Evolutionary conservation across 257 asterid species (phyloP).

Genomic region (Striga asiatica): DNA sequence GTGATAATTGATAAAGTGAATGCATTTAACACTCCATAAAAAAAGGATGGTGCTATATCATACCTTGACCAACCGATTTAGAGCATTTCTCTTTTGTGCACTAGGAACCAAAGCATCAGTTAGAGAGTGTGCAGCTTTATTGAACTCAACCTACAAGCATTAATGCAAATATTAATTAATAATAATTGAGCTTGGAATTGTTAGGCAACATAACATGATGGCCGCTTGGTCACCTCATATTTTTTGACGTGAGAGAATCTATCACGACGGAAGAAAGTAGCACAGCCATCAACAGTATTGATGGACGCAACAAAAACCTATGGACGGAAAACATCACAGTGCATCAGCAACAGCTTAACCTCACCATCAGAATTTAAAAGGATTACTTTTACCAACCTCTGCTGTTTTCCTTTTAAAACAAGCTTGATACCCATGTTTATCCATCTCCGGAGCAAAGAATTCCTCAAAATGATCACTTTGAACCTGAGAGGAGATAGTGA

Average conservation of each 20-base stretch:
- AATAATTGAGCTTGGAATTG: constrained; percentile 9
- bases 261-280: constrained; percentile 95
- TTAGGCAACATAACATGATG: constrained; percentile 1
- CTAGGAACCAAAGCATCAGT: constrained; percentile 71
- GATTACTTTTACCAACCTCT: constrained; percentile 52
- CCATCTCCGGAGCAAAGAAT: constrained; percentile 89
- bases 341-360: constrained; percentile 12
- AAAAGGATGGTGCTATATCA: background rate
- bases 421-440: constrained; percentile 91
- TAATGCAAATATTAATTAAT: constrained; percentile 6
- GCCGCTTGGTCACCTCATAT: constrained; percentile 55
- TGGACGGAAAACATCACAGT: constrained; percentile 6
- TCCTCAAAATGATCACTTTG: constrained; percentile 90
- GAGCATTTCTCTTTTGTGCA: constrained; percentile 66
- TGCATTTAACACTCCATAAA: background rate
- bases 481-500: constrained; percentile 35
- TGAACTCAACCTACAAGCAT: constrained; percentile 72
- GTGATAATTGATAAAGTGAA: constrained; percentile 9
- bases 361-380: constrained; percentile 6
- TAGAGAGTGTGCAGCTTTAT: constrained; percentile 93
- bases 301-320: constrained; percentile 60
- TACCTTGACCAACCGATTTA: constrained; percentile 83
- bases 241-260: constrained; percentile 87
- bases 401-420: constrained; percentile 62
- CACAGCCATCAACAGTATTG: constrained; percentile 72